These are phyloP conservation scores for Rhodotorula sp. DNA, from an alignment of 1,284 basidiomycete species.

Conservation along the genomic window DNA sequence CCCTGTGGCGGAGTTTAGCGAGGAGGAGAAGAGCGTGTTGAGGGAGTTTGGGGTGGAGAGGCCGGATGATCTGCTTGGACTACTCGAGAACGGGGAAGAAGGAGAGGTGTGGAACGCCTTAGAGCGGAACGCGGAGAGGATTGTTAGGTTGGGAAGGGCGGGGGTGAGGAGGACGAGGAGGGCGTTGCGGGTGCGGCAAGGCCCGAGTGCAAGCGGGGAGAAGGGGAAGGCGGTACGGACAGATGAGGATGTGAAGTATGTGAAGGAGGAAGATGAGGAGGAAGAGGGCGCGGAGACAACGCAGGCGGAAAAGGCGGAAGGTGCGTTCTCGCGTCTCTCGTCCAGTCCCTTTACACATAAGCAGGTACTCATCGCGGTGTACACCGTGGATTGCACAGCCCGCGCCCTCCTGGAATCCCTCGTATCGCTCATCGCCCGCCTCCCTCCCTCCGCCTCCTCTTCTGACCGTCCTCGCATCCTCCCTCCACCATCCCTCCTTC, in stretches of 20 bases:
- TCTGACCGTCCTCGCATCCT: neutral
- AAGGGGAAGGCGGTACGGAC: neutral
- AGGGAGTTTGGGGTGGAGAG: neutral
- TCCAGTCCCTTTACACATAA: no score
- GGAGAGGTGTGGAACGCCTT: neutral
- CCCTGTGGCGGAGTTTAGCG: neutral
- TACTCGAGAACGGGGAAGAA: neutral
- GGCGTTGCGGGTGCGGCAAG: neutral
- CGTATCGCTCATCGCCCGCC: constrained; percentile 1
- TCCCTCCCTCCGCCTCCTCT: neutral
- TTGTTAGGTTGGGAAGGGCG: neutral
- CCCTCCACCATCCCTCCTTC: neutral
- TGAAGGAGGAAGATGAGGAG: neutral
- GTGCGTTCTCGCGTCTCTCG: neutral
- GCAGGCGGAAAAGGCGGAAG: neutral
- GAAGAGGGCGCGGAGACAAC: neutral
- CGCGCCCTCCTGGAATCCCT: constrained; percentile 7
- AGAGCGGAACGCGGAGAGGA: neutral
- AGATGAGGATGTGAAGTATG: neutral
- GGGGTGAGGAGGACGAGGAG: constrained; percentile 1
- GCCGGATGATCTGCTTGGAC: neutral
- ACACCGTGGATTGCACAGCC: neutral
- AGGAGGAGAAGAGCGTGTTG: neutral
- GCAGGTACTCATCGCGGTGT: no score
- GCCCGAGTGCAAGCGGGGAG: neutral